Percentiles rank a stretch among this genome's conserved stretches.
Conservation (phyloP, 257 asterid genomes). For the Nyctanthes arbortristis region DNA sequence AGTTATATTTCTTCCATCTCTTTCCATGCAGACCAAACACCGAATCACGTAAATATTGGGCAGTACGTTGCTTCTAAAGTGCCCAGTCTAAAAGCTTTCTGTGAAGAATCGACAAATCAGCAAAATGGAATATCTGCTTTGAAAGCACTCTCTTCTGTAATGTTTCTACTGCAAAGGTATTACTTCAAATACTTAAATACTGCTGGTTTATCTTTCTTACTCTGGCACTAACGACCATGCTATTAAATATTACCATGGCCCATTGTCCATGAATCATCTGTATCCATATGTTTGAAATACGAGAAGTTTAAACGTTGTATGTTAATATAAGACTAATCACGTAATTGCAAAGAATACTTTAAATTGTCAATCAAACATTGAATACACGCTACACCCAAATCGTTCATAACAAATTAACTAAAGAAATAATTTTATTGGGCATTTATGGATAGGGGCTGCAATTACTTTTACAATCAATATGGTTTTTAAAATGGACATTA, state of each 20-base stretch:
- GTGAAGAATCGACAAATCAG: conserved; percentile 51
- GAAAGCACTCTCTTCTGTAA: conserved; percentile 69
- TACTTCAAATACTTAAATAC: conserved; percentile 7
- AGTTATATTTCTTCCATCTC: conserved; percentile 15
- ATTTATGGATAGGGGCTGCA: too few relatives aligned
- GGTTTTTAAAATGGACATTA: too few relatives aligned
- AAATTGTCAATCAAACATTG: too few relatives aligned
- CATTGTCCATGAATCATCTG: conserved; percentile 7
- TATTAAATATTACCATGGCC: neutral
- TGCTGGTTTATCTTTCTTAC: neutral
- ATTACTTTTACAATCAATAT: too few relatives aligned
- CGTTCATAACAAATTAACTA: too few relatives aligned
- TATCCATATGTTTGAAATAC: conserved; percentile 4
- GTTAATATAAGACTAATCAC: too few relatives aligned
- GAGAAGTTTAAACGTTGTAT: too few relatives aligned
- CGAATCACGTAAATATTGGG: conserved; percentile 59
- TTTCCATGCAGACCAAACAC: conserved; percentile 59
- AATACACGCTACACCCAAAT: too few relatives aligned
- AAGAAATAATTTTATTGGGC: too few relatives aligned
- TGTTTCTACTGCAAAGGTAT: conserved; percentile 81
- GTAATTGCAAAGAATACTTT: too few relatives aligned
- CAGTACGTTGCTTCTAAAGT: conserved; percentile 73
- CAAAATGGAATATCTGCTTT: conserved; percentile 60
- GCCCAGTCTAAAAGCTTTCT: conserved; percentile 67
- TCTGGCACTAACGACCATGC: conserved; percentile 1